Conservation (phyloP, 768 basidiomycete genomes). For the Leccinellum albellum region DNA sequence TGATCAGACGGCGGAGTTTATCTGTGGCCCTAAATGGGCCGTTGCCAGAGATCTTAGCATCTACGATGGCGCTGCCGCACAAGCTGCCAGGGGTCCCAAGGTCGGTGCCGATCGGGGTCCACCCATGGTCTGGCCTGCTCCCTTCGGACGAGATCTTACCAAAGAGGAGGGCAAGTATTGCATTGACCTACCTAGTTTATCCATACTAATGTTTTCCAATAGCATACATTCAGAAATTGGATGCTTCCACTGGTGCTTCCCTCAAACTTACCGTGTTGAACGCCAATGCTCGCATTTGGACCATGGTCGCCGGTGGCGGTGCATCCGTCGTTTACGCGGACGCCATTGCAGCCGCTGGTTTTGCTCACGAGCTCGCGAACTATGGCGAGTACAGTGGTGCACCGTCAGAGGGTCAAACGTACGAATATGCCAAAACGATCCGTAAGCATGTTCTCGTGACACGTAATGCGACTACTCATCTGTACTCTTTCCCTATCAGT, state of each 20-base stretch:
- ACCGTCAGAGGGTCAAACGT: slow-evolving; percentile 96
- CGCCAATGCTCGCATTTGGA: slow-evolving; percentile 94
- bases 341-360: slow-evolving; percentile 88
- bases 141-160: slow-evolving; percentile 95
- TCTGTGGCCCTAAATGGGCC: slow-evolving; percentile 98
- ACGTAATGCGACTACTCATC: not conserved
- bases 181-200: not conserved
- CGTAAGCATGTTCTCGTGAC: slow-evolving; percentile 43
- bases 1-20: slow-evolving; percentile 97
- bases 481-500: slow-evolving; percentile 40
- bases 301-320: slow-evolving; percentile 99
- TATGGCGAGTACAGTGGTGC: slow-evolving; percentile 99
- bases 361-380: slow-evolving; percentile 96
- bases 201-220: not conserved
- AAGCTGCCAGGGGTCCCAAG: slow-evolving; percentile 38
- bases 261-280: slow-evolving; percentile 98
- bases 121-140: slow-evolving; percentile 94
- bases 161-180: slow-evolving; percentile 67
- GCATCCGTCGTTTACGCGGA: slow-evolving; percentile 67
- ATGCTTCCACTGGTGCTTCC: slow-evolving; percentile 94
- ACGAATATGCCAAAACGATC: slow-evolving; percentile 99
- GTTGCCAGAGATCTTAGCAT: slow-evolving; percentile 87
- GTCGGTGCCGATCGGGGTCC: slow-evolving; percentile 91
- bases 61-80: slow-evolving; percentile 48
- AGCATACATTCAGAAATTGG: slow-evolving; percentile 98